These are phyloP conservation scores for Vaucheria bursata DNA, from an alignment of 352 stramenopile species.

Conservation along the genomic window DNA sequence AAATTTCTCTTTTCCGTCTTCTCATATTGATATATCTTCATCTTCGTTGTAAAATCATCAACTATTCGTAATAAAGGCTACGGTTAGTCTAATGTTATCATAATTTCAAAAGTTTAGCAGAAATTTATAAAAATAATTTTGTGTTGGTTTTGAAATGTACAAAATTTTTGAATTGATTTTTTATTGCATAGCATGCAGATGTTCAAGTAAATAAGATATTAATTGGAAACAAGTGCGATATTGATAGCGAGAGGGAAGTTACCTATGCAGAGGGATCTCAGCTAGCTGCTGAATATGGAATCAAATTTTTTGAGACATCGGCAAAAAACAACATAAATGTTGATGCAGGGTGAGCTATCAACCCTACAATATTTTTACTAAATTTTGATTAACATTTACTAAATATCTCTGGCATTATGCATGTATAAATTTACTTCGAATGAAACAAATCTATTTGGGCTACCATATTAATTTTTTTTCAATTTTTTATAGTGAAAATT, in stretches of 20 bases:
- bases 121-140: not conserved
- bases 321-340: constrained; percentile 93
- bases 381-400: too few species aligned
- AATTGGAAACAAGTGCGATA: constrained; percentile 97
- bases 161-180: not conserved
- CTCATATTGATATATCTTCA: not conserved
- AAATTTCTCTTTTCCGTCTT: too few species aligned
- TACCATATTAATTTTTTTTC: too few species aligned
- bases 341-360: constrained; percentile 63
- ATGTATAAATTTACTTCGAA: too few species aligned
- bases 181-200: constrained; percentile 81
- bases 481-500: too few species aligned
- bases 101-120: not conserved
- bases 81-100: not conserved
- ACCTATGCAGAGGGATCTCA: constrained; percentile 83
- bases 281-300: too few species aligned
- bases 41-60: not conserved
- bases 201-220: constrained; percentile 99
- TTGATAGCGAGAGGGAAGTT: constrained; percentile 82
- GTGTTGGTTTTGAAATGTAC: not conserved
- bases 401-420: too few species aligned
- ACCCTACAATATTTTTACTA: too few species aligned
- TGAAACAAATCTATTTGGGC: too few species aligned
- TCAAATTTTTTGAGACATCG: constrained; percentile 88
- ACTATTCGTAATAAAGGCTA: not conserved